Conservation (phyloP, 1,139 yeast genomes). For the Scheffersomyces titani region DNA sequence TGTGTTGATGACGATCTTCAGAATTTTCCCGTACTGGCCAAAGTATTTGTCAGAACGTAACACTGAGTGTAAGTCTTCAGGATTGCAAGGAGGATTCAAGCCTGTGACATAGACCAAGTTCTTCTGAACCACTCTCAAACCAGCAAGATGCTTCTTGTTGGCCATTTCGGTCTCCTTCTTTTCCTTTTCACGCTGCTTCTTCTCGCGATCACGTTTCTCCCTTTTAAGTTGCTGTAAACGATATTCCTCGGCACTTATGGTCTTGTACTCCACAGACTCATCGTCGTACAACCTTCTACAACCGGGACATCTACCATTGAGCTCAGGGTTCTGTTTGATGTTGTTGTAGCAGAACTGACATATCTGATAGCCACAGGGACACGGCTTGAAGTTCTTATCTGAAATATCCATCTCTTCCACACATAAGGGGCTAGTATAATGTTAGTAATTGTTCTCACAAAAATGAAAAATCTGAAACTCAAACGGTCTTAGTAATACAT, state of each 20-base stretch:
- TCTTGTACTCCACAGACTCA: conserved; percentile 84
- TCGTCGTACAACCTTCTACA: conserved; percentile 95
- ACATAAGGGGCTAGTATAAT: conserved; percentile 70
- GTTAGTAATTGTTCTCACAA: conserved; percentile 20
- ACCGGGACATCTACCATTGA: conserved; percentile 96
- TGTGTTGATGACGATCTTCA: conserved; percentile 89
- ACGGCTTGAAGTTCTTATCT: conserved; percentile 95
- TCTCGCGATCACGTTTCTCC: conserved; percentile 80
- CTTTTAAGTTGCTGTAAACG: conserved; percentile 76
- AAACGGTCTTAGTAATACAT: conserved; percentile 20
- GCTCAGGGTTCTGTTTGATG: conserved; percentile 90
- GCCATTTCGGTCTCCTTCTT: conserved; percentile 89
- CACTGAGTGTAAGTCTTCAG: conserved; percentile 85
- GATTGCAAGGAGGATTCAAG: conserved; percentile 83
- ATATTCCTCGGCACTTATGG: conserved; percentile 82
- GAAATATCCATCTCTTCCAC: conserved; percentile 97
- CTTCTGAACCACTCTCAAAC: conserved; percentile 96
- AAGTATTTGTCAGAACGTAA: conserved; percentile 90
- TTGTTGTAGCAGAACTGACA: conserved; percentile 98
- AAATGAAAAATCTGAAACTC: background rate
- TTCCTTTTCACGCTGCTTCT: conserved; percentile 88
- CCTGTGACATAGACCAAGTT: conserved; percentile 97
- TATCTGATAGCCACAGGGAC: conserved; percentile 98
- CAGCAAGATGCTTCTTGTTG: conserved; percentile 89
- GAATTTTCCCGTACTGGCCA: conserved; percentile 96